phyloP scores from a whole-genome alignment of 257 asterid genomes.

The Jaltomata sinuosa region DNA sequence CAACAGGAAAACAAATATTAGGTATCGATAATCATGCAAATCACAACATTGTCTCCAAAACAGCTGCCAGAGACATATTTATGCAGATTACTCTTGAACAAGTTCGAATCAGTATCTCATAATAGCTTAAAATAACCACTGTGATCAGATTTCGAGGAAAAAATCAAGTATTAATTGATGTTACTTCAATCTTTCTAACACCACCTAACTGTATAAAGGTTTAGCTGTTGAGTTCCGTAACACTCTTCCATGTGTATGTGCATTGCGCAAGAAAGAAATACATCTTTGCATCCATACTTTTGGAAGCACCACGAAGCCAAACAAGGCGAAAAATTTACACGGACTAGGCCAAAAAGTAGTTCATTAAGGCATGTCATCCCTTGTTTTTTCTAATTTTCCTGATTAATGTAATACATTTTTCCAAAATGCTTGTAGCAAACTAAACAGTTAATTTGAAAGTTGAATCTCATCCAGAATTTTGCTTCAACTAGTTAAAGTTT shows the following conservation, averaged over 20 bases:
- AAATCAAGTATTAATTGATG: neutral
- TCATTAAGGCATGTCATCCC: neutral
- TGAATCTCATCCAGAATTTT: neutral
- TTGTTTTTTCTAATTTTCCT: neutral
- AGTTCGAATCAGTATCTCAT: neutral
- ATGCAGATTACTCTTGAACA: neutral
- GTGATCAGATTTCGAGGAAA: neutral
- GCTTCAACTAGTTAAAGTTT: neutral
- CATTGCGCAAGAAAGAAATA: neutral
- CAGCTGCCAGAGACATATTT: neutral
- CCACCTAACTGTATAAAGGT: neutral
- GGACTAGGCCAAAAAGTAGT: neutral
- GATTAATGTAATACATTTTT: neutral
- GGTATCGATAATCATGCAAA: neutral
- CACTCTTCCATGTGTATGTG: neutral
- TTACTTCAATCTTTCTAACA: neutral
- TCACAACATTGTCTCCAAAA: neutral
- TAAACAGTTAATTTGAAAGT: neutral
- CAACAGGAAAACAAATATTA: constrained; percentile 3
- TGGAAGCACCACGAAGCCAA: neutral
- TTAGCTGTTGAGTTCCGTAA: neutral
- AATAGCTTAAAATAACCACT: neutral
- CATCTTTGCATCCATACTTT: neutral
- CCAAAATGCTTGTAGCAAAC: neutral
- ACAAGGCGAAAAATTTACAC: neutral